These are phyloP conservation scores for Scheffersomyces stambukii DNA, from an alignment of 1,139 yeast species.

Conservation along the genomic window DNA sequence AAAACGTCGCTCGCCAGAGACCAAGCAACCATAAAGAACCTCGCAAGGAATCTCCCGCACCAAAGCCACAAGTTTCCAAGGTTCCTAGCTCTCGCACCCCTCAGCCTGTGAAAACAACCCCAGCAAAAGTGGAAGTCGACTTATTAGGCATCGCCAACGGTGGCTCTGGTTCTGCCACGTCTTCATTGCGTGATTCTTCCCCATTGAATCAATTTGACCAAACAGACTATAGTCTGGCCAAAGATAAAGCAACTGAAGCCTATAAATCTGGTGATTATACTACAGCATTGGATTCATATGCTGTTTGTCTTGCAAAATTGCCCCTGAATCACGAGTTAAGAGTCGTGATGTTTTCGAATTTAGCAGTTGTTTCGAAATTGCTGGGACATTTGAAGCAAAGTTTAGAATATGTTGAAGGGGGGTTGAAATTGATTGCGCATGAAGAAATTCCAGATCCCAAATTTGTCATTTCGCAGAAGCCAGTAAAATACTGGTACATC, in stretches of 20 bases:
- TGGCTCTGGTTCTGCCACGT: conserved; percentile 4
- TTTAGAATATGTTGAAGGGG: conserved; percentile 50
- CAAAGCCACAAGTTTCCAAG: too few relatives aligned
- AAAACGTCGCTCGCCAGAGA: too few relatives aligned
- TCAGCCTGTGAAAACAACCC: conserved; percentile 1
- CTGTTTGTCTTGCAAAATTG: conserved; percentile 55
- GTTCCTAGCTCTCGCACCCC: too few relatives aligned
- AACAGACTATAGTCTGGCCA: conserved; percentile 52
- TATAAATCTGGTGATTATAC: conserved; percentile 82
- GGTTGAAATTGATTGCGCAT: conserved; percentile 49
- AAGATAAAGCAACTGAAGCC: conserved; percentile 56
- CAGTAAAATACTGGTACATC: conserved; percentile 66
- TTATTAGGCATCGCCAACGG: conserved; percentile 15
- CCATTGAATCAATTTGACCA: conserved; percentile 40
- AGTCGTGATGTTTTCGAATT: conserved; percentile 70
- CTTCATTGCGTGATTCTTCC: conserved; percentile 8
- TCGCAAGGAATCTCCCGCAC: too few relatives aligned
- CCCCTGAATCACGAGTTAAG: conserved; percentile 66
- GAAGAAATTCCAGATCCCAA: conserved; percentile 20
- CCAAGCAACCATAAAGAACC: too few relatives aligned
- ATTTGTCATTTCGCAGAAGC: conserved; percentile 43
- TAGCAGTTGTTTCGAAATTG: conserved; percentile 66
- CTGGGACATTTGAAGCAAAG: conserved; percentile 73
- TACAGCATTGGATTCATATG: conserved; percentile 58
- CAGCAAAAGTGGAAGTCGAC: conserved; percentile 18